These are phyloP conservation scores for Trichophyton benhamiae DNA, from an alignment of 2,329 filamentous ascomycete genomes.

Conservation along the genomic window DNA sequence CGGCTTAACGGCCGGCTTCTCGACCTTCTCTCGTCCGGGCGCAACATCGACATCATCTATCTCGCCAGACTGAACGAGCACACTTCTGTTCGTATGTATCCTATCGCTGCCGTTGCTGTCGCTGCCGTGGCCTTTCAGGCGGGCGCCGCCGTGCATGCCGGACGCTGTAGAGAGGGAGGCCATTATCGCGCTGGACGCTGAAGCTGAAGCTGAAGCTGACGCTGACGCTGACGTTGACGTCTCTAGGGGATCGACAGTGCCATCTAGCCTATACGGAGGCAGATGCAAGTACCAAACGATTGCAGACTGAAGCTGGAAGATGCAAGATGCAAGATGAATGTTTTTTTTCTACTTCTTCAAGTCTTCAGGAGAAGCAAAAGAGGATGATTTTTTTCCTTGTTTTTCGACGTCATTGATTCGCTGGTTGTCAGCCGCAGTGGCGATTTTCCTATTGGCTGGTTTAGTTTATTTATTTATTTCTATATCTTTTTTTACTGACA, in stretches of 20 bases:
- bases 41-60: slow-evolving; percentile 24
- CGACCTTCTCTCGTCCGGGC: slow-evolving; percentile 14
- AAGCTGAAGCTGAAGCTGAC: background rate
- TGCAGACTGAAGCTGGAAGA: no score
- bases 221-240: background rate
- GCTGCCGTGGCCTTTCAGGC: background rate
- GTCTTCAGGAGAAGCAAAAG: no score
- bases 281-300: no score
- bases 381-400: background rate
- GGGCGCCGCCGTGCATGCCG: background rate
- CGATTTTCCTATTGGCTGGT: background rate
- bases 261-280: no score
- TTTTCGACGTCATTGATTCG: background rate
- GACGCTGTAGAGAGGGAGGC: background rate
- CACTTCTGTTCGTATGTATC: slow-evolving; percentile 8
- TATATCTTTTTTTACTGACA: background rate
- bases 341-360: background rate
- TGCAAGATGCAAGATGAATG: background rate
- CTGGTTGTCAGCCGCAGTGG: background rate
- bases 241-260: no score
- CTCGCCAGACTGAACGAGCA: slow-evolving; percentile 25
- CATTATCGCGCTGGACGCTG: background rate
- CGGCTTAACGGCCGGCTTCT: slow-evolving; percentile 44
- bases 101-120: background rate
- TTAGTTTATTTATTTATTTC: background rate